Percentiles rank a stretch among this genome's conserved stretches.
These are phyloP conservation scores for Monosporozyma unispora DNA, from an alignment of 805 yeast species.

Conservation along the genomic window DNA sequence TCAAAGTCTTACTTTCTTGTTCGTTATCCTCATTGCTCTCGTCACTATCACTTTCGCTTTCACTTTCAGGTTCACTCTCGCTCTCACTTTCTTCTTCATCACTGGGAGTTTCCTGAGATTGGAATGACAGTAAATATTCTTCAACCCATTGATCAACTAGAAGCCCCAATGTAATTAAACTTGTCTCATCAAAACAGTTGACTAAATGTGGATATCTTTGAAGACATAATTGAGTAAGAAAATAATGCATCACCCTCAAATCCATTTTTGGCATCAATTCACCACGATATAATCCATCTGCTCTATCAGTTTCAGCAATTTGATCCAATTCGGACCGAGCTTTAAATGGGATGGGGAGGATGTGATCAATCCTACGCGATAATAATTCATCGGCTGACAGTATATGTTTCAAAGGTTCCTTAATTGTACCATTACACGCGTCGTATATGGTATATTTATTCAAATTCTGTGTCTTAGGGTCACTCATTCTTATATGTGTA, in stretches of 20 bases:
- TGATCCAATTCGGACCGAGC: conserved; percentile 23
- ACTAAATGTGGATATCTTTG: conserved; percentile 24
- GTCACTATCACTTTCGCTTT: conserved; percentile 4
- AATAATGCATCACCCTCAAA: conserved; percentile 32
- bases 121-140: conserved; percentile 17
- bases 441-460: conserved; percentile 23
- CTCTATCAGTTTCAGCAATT: conserved; percentile 15
- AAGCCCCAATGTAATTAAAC: conserved; percentile 30
- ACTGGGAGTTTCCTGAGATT: background rate
- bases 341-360: conserved; percentile 27
- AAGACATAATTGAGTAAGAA: conserved; percentile 25
- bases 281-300: conserved; percentile 22
- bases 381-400: conserved; percentile 29
- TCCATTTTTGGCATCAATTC: conserved; percentile 24
- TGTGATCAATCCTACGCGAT: conserved; percentile 18
- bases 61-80: background rate
- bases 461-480: conserved; percentile 10
- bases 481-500: background rate
- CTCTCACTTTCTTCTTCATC: conserved; percentile 4
- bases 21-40: conserved; percentile 4
- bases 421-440: conserved; percentile 24
- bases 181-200: conserved; percentile 30
- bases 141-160: conserved; percentile 33
- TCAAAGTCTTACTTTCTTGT: background rate
- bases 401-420: conserved; percentile 16